Base-by-base conservation (phyloP, 2,329 filamentous ascomycete genomes). In the Penicillium sp. region DNA sequence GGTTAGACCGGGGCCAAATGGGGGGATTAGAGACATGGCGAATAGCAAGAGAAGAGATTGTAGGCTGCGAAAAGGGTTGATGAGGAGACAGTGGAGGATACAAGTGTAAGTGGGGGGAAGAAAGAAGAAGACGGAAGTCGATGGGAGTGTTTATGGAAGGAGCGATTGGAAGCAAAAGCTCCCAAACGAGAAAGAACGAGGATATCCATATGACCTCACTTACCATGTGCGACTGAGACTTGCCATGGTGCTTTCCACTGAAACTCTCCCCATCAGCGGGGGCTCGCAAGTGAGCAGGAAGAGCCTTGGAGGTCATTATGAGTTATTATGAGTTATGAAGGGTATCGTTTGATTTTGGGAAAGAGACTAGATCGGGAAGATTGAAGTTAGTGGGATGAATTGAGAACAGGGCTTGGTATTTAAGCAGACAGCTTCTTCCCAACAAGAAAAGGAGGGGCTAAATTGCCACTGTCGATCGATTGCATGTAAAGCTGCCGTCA, bases 221-320 rank as follows among this genome's bases (percentile, higher is more conserved):
- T 70, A 79, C 77, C 71, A 80, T 77, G 62, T 79, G 77, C 53
- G 76, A 78, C 62, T 80, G 77, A 45, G 76, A 75, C 66, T 80
- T 80, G 56, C 73, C 75, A 63, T 80, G 77, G 64, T 77, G 76
- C 65, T 77, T 77, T 56, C 74, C 69, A 55, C 65, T 67, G 51
- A 71, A 67, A 41, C 63, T 67, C 51, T 62, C 60, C 31, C 64
- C 63, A 52, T 74, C 73, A 55, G 84, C 80, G 80, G 89, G 63
- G 40, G 72, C 68, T 49, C 68, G 92, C 65, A 96, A 80, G 79
- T 95, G 92, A 36, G 87, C 79, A 58, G 91, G 89, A 63, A 96
- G 77, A 57, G 88, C 87, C 74, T 82, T 89, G 66, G 82, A 79
- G 58, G 87, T 84, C 87, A 92, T 92, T 64, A 62, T 76, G 61